Base-by-base conservation (phyloP, 2,329 filamentous ascomycete species). In the Hypoxylon sp. region DNA sequence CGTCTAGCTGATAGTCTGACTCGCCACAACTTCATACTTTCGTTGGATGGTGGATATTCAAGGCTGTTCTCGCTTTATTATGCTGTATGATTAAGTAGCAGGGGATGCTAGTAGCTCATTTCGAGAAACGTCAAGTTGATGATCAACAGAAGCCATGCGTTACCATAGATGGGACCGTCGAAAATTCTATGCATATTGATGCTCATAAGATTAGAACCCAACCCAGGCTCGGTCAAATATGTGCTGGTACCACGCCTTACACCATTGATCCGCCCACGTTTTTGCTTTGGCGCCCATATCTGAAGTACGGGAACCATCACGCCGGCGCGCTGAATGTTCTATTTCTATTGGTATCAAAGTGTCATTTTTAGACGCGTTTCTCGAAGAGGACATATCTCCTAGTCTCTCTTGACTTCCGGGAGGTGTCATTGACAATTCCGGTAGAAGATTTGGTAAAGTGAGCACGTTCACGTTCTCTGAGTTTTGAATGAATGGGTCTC, bases 401-500 rank as follows among this genome's bases (percentile, higher is more conserved):
- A 30, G 53, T 10, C 17, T 30, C 15, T 41, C 30, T 19, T 32
- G 15, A 32, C 11, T 41, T 32, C 50, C 4, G 24, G 26, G 48
- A 28, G 19, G 15, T 28, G 17, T 19, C 28, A 32, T 49, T 49
- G 24, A 8, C 48, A 44, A 41, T 39, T 53, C 54, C 44, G 32
- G 26, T 11, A 4, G 19, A 24, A 15, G 30, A 59, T 30, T 37
- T 32, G 20, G 37, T 13, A 39, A 48, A 19, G 24, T 6, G 30
- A 55, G n/a, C n/a, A n/a, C n/a, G n/a, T n/a, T n/a, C n/a, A n/a
- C n/a, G n/a, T n/a, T n/a, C n/a, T n/a, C n/a, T n/a, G n/a, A 30
- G 56, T 66, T 52, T 59, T 48, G 50, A 43, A 26, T 60, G 43
- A 50, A 57, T 55, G 53, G 56, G 54, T 46, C 51, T 48, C 26